Evolutionary conservation across 129 eudicot species (phyloP), one percentile per base, ranked within the genome.

Genomic region (Tanacetum coccineum): DNA sequence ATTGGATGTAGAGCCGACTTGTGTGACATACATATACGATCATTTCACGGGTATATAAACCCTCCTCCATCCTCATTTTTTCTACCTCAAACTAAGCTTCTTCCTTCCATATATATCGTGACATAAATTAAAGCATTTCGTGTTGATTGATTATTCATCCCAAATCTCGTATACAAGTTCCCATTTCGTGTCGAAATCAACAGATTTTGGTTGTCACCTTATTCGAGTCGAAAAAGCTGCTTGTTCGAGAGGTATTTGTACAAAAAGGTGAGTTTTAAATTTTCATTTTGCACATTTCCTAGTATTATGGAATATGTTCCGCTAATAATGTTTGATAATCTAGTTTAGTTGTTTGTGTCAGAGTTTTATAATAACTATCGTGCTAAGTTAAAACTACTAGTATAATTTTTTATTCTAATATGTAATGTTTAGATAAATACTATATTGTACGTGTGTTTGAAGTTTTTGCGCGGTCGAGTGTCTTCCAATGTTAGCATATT

Each of bases 1-100:
- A 36, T 36, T 36, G 2, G 42, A 36, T 6, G 42, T 36, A 36
- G 42, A 36, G 42, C 9, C 42, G 42, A 36, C 64, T 52, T 28
- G 28, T 50, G 40, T 20, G 70, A 22, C 72, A 56, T 51, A 21
- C 12, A 49, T n/a, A n/a, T n/a, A n/a, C n/a, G n/a, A 67, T 68
- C 64, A 4, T 52, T 68, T 75, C 74, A 52, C 65, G 12, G 13
- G 65, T 76, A 76, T 76, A 60, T 68, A 76, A 68, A 68, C 70
- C 80, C 64, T n/a, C n/a, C n/a, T 63, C 58, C 44, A 45, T 14
- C 18, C 13, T 44, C 40, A 26, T 12, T 11, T 40, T 59, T 1
- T 36, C 22, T 18, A 51, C 20, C 52, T 68, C 20, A 13, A 68
- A 61, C 15, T n/a, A 14, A n/a, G 21, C 18, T 58, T 18, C 2